Evolutionary conservation across 1,284 basidiomycete genomes (phyloP).

Genomic region (Thecaphora thlaspeos): DNA sequence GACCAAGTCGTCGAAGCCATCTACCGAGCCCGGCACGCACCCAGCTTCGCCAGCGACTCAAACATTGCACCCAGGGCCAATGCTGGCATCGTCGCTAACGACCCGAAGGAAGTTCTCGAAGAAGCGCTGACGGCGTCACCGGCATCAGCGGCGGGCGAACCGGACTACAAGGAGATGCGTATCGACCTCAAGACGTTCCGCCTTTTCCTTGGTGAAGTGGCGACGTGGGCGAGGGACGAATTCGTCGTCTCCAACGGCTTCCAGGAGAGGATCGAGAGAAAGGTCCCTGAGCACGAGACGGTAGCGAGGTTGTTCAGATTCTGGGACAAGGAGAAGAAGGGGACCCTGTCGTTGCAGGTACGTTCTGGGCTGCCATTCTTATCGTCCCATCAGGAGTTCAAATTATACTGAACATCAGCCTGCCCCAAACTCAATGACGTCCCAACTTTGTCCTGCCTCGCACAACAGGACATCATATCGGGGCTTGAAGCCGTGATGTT

Average conservation of each 20-base stretch:
- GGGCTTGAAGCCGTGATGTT: constrained; percentile 91
- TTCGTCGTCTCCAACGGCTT: constrained; percentile 68
- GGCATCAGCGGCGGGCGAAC: constrained; percentile 5
- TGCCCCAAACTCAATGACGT: too few species aligned
- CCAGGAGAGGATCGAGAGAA: constrained; percentile 54
- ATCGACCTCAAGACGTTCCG: constrained; percentile 85
- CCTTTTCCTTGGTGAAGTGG: constrained; percentile 85
- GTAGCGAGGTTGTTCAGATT: constrained; percentile 42
- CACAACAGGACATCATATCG: constrained; percentile 75
- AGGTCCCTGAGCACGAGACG: constrained; percentile 51
- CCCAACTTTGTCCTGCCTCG: too few species aligned
- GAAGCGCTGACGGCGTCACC: constrained; percentile 16
- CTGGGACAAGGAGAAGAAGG: constrained; percentile 52
- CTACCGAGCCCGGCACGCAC: constrained; percentile 53
- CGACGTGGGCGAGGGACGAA: constrained; percentile 94
- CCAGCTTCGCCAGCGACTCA: constrained; percentile 13
- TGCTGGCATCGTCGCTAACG: constrained; percentile 33
- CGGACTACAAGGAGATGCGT: constrained; percentile 67
- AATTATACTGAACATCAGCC: too few species aligned
- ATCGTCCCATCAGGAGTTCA: too few species aligned
- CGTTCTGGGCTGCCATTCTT: neutral
- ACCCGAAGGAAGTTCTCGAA: constrained; percentile 34
- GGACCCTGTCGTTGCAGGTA: constrained; percentile 46
- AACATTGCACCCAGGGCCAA: constrained; percentile 16
- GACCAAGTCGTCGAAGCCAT: constrained; percentile 57